Evolutionary conservation across 2,329 filamentous ascomycete genomes (phyloP), one percentile per base, ranked within the genome.

Genomic region (Fusarium tjaetaba): DNA sequence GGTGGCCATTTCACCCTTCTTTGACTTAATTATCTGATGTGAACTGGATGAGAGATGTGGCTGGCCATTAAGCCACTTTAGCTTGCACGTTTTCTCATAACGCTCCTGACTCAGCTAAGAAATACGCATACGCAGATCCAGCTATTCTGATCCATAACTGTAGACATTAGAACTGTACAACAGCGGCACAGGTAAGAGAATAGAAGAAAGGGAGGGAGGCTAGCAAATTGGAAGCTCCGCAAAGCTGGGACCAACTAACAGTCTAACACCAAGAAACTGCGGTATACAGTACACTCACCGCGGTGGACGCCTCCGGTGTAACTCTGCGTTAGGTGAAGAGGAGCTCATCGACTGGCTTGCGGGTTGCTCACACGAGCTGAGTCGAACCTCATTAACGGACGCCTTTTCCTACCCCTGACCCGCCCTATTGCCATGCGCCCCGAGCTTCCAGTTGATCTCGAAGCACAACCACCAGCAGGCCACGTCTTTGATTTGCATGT

Each of bases 301-400:
- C 56, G 65, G 57, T 69, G 65, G 49, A 56, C 55, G 48, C 26
- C 32, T 26, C n/a, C 24, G 57, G 48, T 71, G 66, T 60, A 52
- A 68, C 69, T 45, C 59, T 55, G 26, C 32, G 38, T 38, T n/a
- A 53, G 48, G 59, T 52, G 48, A 36, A 62, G 63, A 43, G 38
- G 42, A 30, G 64, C 66, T 66, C 63, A 70, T 72, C 62, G 64
- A 24, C 61, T 36, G 62, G 57, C 39, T 64, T 42, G 43, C 59
- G 65, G 63, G 61, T 65, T 76, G 59, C 60, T 67, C 63, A 75
- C 64, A 68, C 70, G 71, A 74, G 61, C 51, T 46, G 38, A 49
- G 63, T 56, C 49, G 39, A 32, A 52, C 49, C 46, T 46, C 36
- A 30, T 58, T 24, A 24, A 53, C 52, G 38, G 59, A 51, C 45